These are phyloP conservation scores for Penicillium macrosclerotiorum DNA, from an alignment of 495 filamentous ascomycete genomes.

Conservation along the genomic window DNA sequence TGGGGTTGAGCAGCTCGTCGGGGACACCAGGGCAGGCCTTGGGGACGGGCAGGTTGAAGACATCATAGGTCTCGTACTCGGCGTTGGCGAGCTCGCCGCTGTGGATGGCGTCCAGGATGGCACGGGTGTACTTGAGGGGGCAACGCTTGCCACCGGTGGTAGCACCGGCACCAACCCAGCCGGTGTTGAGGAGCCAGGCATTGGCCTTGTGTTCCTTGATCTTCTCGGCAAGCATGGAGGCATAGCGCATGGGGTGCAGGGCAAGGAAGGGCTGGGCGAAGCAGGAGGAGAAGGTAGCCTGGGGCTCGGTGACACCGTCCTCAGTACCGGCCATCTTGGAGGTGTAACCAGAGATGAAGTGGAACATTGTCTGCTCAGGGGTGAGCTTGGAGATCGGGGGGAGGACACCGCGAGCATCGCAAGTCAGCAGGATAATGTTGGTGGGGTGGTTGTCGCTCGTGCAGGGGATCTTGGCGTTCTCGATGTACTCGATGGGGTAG, in stretches of 20 bases:
- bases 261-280: constrained; percentile 99
- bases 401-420: constrained; percentile 94
- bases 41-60: constrained; percentile 94
- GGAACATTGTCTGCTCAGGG: constrained; percentile 97
- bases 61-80: constrained; percentile 92
- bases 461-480: constrained; percentile 98
- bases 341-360: constrained; percentile 99
- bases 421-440: constrained; percentile 98
- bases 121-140: constrained; percentile 98
- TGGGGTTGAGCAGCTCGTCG: constrained; percentile 88
- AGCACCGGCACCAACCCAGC: constrained; percentile 96
- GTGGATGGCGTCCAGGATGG: constrained; percentile 97
- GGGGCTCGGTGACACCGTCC: constrained; percentile 92
- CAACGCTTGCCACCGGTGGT: constrained; percentile 95
- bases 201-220: constrained; percentile 93
- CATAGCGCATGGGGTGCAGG: constrained; percentile 98
- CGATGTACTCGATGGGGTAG: constrained; percentile 98
- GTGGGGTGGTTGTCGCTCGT: constrained; percentile 79
- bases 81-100: constrained; percentile 86
- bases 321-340: constrained; percentile 99
- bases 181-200: constrained; percentile 98
- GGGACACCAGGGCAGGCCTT: constrained; percentile 84
- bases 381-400: constrained; percentile 97
- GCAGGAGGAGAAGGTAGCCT: constrained; percentile 98
- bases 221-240: constrained; percentile 96